Evolutionary conservation across 305 asterid genomes (phyloP).

Genomic region (Fraxinus latifolia): DNA sequence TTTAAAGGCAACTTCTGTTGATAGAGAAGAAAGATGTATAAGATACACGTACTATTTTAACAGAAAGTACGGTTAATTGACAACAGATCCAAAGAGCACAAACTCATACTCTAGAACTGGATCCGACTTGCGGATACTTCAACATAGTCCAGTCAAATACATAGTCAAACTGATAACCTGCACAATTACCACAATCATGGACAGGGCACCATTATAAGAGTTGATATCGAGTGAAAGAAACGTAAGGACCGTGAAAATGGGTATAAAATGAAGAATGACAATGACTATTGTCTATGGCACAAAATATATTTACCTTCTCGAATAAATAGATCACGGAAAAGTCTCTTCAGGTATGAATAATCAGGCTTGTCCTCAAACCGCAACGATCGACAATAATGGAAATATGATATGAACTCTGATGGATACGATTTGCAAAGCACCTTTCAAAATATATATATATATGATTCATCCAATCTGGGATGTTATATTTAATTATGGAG

Average conservation of each 20-base stretch:
- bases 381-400: conserved; percentile 84
- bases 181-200: neutral
- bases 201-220: neutral
- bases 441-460: conserved; percentile 32
- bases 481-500: conserved; percentile 6
- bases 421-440: conserved; percentile 88
- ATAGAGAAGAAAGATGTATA: conserved; percentile 6
- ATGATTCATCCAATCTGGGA: conserved; percentile 11
- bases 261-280: neutral
- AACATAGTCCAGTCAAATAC: conserved; percentile 93
- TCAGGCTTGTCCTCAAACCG: conserved; percentile 96
- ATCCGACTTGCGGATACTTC: conserved; percentile 83
- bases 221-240: neutral
- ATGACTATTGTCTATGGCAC: neutral
- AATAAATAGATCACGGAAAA: conserved; percentile 85
- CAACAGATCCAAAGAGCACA: conserved; percentile 20
- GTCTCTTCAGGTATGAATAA: conserved; percentile 91
- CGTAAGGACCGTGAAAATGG: neutral
- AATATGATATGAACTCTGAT: conserved; percentile 81
- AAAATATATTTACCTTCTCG: conserved; percentile 60
- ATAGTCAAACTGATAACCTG: conserved; percentile 94
- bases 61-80: neutral
- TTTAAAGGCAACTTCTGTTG: conserved; percentile 58
- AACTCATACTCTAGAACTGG: conserved; percentile 74
- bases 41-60: conserved; percentile 9